Conservation (phyloP, 768 basidiomycete genomes). For the Mycena galopus region DNA sequence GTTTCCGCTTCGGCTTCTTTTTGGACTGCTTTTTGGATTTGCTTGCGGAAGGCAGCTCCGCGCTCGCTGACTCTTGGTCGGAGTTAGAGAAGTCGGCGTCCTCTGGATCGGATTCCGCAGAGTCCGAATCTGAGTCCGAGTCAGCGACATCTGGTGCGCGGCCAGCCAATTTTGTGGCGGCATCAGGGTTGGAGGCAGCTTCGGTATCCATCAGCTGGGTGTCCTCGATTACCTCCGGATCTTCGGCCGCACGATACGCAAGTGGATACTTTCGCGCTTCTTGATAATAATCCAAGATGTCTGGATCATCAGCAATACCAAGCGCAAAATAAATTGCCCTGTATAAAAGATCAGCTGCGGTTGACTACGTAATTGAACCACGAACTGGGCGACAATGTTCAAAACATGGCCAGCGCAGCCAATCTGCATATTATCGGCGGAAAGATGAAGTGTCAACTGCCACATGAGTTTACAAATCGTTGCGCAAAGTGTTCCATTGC, state of each 20-base stretch:
- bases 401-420: constrained; percentile 19
- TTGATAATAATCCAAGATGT: constrained; percentile 7
- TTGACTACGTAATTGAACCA: not conserved
- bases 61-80: no score
- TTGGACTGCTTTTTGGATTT: not conserved
- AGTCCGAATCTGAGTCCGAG: not conserved
- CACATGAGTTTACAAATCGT: constrained; percentile 1
- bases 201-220: not conserved
- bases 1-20: no score
- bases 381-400: constrained; percentile 16
- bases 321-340: constrained; percentile 9
- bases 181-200: not conserved
- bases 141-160: not conserved
- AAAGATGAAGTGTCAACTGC: not conserved
- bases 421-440: constrained; percentile 15
- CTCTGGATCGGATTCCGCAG: no score
- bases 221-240: constrained; percentile 11
- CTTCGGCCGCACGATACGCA: not conserved
- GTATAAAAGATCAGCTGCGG: not conserved
- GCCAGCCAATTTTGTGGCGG: not conserved
- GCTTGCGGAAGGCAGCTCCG: no score
- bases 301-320: not conserved
- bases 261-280: constrained; percentile 10
- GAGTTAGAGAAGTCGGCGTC: no score
- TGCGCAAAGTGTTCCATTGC: not conserved